These are phyloP conservation scores for Cantharellus anzutake DNA, from an alignment of 768 basidiomycete species.

Conservation along the genomic window DNA sequence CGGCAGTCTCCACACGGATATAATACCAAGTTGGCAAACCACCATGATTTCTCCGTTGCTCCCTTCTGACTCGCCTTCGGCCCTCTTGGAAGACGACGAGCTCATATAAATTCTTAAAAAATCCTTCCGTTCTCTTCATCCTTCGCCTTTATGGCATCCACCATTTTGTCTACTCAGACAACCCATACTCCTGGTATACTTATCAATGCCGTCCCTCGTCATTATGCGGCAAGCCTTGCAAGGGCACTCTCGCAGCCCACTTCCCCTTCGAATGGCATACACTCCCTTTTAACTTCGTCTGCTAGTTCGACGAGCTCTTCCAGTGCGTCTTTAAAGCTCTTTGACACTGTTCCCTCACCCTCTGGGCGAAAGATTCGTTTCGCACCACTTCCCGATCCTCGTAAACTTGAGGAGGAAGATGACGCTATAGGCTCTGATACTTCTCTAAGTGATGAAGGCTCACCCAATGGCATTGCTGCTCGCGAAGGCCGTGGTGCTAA, in stretches of 20 bases:
- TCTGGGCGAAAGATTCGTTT: constrained; percentile 38
- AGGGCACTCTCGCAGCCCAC: not conserved
- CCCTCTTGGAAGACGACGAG: too few relatives aligned
- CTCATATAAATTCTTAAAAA: too few relatives aligned
- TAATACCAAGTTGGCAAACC: too few relatives aligned
- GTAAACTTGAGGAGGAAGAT: constrained; percentile 10
- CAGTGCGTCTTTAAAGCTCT: not conserved
- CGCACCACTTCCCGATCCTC: constrained; percentile 68
- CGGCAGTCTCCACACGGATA: too few relatives aligned
- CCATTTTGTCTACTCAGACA: not conserved
- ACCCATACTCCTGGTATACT: not conserved
- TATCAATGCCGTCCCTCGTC: not conserved
- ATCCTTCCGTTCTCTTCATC: not conserved
- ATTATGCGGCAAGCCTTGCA: not conserved
- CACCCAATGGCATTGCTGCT: not conserved
- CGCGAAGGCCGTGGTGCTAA: not conserved
- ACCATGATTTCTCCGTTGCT: too few relatives aligned
- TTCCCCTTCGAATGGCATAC: not conserved
- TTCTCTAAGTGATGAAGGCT: constrained; percentile 2
- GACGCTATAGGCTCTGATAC: not conserved
- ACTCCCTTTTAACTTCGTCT: not conserved
- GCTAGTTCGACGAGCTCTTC: constrained; percentile 1
- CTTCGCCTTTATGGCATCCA: not conserved
- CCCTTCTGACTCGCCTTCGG: too few relatives aligned
- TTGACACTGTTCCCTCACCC: constrained; percentile 1